Conservation (phyloP, 164 flowering plant genomes). For the Houttuynia cordata region DNA sequence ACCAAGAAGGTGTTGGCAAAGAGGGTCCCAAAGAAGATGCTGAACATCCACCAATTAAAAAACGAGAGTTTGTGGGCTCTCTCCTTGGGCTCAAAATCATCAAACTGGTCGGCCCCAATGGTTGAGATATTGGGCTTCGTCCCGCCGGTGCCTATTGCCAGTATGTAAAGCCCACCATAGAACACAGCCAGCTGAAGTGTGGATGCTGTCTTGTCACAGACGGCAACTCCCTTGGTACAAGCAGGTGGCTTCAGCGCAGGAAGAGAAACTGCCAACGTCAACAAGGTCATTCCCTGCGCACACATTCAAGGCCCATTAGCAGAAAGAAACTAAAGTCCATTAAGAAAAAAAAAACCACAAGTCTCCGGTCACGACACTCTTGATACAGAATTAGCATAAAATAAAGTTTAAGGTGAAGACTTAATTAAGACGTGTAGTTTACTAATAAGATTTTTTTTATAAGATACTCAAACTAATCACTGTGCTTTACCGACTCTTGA, state of each 20-base stretch:
- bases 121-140: conserved; percentile 65
- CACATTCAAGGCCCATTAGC: background rate
- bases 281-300: conserved; percentile 47
- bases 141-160: conserved; percentile 52
- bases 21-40: conserved; percentile 50
- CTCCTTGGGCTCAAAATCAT: conserved; percentile 47
- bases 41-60: conserved; percentile 57
- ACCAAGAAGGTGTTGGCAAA: conserved; percentile 39
- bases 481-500: too few relatives aligned
- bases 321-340: too few relatives aligned
- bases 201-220: conserved; percentile 21
- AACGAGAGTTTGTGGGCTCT: conserved; percentile 45
- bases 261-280: conserved; percentile 39
- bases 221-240: conserved; percentile 12
- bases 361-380: too few relatives aligned
- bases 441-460: too few relatives aligned
- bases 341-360: too few relatives aligned
- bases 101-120: conserved; percentile 63
- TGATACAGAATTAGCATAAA: too few relatives aligned
- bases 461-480: too few relatives aligned
- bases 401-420: too few relatives aligned
- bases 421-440: too few relatives aligned
- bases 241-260: conserved; percentile 34
- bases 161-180: conserved; percentile 34
- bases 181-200: conserved; percentile 37